Percentiles rank a stretch among this genome's conserved stretches.
These are phyloP conservation scores for Porogramme epimiltina DNA, from an alignment of 1,284 basidiomycete genomes.

Conservation along the genomic window DNA sequence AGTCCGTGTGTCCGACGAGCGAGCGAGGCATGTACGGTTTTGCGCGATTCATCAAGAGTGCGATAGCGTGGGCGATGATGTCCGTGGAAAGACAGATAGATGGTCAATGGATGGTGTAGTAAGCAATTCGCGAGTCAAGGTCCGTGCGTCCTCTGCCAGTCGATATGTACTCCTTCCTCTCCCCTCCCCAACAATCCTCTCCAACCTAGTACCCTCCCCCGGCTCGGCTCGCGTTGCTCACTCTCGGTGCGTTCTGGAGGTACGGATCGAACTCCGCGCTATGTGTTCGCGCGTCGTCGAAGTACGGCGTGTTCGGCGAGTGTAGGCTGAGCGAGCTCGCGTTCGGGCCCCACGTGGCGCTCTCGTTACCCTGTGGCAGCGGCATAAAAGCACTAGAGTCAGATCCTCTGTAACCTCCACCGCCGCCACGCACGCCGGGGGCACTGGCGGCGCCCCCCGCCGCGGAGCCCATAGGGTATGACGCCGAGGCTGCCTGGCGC, in stretches of 20 bases:
- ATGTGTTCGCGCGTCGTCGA: conserved; percentile 39
- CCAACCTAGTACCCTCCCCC: conserved; percentile 11
- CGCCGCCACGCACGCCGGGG: conserved; percentile 22
- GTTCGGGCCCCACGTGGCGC: conserved; percentile 42
- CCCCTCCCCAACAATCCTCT: not conserved
- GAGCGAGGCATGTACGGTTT: too few relatives aligned
- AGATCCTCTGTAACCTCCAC: conserved; percentile 37
- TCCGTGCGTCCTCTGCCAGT: conserved; percentile 21
- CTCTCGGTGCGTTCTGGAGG: conserved; percentile 25
- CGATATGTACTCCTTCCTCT: conserved; percentile 7
- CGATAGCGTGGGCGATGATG: conserved; percentile 15
- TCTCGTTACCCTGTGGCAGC: conserved; percentile 54
- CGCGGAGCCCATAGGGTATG: conserved; percentile 41
- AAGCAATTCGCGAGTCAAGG: conserved; percentile 16
- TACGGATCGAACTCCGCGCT: conserved; percentile 34
- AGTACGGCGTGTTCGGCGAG: conserved; percentile 38
- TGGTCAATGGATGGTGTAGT: too few relatives aligned
- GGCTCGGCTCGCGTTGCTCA: conserved; percentile 20
- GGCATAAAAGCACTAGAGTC: conserved; percentile 64
- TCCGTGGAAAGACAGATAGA: conserved; percentile 14
- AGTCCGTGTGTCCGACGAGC: too few relatives aligned
- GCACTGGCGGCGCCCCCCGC: conserved; percentile 30
- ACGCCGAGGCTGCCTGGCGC: conserved; percentile 27
- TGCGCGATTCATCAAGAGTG: too few relatives aligned
- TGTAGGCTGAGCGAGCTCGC: conserved; percentile 45